Percentiles rank a stretch among this genome's conserved stretches.
Conservation (phyloP, 331 rosid genomes). For the Malus hybrid region DNA sequence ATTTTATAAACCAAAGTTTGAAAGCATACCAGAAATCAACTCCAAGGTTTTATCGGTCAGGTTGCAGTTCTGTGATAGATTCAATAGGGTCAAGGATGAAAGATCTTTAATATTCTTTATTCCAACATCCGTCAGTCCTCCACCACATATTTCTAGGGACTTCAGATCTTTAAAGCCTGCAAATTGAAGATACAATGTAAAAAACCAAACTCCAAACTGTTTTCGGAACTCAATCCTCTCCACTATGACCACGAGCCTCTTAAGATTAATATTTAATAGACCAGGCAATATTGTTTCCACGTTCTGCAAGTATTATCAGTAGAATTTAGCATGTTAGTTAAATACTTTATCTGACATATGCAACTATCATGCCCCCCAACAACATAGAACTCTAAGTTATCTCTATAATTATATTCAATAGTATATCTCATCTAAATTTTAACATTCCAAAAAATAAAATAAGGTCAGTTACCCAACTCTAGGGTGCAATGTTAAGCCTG, state of each 20-base stretch:
- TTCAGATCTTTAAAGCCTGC: constrained; percentile 77
- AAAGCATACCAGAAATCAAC: constrained; percentile 63
- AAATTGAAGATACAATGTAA: constrained; percentile 1
- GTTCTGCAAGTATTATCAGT: not conserved
- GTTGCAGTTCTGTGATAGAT: constrained; percentile 85
- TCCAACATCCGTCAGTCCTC: constrained; percentile 91
- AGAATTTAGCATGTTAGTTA: not conserved
- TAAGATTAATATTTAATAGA: not conserved
- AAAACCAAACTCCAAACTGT: not conserved
- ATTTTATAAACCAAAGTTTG: constrained; percentile 1
- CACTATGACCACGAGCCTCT: not conserved
- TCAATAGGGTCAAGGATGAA: constrained; percentile 65
- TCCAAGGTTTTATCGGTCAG: constrained; percentile 83
- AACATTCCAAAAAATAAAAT: not conserved
- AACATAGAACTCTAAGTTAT: not conserved
- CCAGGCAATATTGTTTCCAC: not conserved
- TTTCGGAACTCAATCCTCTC: not conserved
- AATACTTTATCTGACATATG: not conserved
- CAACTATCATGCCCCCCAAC: not conserved
- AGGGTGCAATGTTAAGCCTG: not conserved
- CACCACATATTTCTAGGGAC: constrained; percentile 93
- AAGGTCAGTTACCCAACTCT: not conserved
- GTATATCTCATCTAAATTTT: not conserved
- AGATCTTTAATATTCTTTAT: constrained; percentile 76
- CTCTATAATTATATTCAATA: not conserved